phyloP scores from a whole-genome alignment of 139 green algal species.

The Chloropicon primus region DNA sequence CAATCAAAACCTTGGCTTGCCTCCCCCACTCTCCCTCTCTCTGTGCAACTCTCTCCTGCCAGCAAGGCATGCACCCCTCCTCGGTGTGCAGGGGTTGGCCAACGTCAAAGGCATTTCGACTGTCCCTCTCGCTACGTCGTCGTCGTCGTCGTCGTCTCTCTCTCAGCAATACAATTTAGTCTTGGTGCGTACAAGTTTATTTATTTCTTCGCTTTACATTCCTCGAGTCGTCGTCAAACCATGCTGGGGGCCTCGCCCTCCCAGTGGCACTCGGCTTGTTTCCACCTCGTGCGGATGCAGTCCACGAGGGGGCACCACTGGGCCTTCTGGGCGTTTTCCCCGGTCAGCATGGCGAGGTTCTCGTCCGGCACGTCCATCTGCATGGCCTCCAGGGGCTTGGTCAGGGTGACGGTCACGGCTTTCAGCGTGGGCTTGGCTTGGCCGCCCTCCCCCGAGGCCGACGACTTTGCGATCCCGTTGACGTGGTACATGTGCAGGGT shows the following conservation, averaged over 20 bases:
- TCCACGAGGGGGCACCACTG: conserved; percentile 20
- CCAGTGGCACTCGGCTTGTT: conserved; percentile 17
- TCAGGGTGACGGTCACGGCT: background rate
- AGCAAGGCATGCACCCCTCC: too few relatives aligned
- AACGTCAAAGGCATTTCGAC: too few relatives aligned
- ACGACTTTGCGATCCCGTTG: conserved; percentile 2
- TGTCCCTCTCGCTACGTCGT: too few relatives aligned
- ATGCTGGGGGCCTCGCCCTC: conserved; percentile 21
- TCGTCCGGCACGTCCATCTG: background rate
- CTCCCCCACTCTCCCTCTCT: too few relatives aligned
- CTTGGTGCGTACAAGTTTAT: too few relatives aligned
- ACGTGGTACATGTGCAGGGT: background rate
- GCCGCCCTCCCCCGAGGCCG: background rate
- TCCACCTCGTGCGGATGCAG: conserved; percentile 29
- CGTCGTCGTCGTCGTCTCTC: too few relatives aligned
- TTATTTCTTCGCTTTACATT: background rate
- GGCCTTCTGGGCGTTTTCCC: background rate
- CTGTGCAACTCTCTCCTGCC: too few relatives aligned
- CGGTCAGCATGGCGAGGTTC: background rate
- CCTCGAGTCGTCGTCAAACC: conserved; percentile 3
- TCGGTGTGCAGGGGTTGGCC: too few relatives aligned
- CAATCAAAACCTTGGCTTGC: too few relatives aligned
- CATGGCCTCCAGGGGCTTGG: background rate
- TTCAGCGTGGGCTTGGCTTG: background rate
- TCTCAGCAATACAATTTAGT: too few relatives aligned